Conservation (phyloP, 2,329 filamentous ascomycete genomes). For the Sclerotinia borealis region DNA sequence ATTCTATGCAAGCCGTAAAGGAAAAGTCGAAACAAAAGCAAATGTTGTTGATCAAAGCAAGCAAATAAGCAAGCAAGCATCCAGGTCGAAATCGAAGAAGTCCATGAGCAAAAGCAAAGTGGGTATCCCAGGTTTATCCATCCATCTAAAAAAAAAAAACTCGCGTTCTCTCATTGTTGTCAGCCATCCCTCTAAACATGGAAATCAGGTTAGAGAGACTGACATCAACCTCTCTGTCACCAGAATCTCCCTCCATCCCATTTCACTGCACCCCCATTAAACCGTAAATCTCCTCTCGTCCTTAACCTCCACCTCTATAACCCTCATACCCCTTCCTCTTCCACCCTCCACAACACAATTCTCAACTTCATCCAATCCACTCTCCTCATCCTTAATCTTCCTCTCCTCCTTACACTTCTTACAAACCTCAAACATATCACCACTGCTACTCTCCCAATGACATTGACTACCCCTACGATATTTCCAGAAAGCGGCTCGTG, state of each 20-base stretch:
- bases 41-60: background rate
- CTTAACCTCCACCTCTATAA: background rate
- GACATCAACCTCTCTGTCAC: background rate
- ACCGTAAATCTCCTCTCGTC: constrained; percentile 3
- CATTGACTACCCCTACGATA: constrained; percentile 3
- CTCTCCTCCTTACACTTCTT: constrained; percentile 21
- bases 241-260: background rate
- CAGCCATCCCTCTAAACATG: too few relatives aligned
- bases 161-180: too few relatives aligned
- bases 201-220: too few relatives aligned
- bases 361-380: background rate
- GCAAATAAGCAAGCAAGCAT: background rate
- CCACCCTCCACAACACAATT: background rate
- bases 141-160: too few relatives aligned
- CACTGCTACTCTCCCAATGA: constrained; percentile 1
- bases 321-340: background rate
- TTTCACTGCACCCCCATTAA: background rate
- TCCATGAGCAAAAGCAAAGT: background rate
- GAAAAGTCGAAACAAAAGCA: background rate
- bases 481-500: background rate
- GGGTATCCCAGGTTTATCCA: background rate
- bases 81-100: background rate
- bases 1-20: background rate
- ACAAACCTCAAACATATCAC: constrained; percentile 20
- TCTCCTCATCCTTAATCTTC: constrained; percentile 8